Base-by-base conservation (phyloP, 495 filamentous ascomycete species). In the Penicillium coffeae region DNA sequence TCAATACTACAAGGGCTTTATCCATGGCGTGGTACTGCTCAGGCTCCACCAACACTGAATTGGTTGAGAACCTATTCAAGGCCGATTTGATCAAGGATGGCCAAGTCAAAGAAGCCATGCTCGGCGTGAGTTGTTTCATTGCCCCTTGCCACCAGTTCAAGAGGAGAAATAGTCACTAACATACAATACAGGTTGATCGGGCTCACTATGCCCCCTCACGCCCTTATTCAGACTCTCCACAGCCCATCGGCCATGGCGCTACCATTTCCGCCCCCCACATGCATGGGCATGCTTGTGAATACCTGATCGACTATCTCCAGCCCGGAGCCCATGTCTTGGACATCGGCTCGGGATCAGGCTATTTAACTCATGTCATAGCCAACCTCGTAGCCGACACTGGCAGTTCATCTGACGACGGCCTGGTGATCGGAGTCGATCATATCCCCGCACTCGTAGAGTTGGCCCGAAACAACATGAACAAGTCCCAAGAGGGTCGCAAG, bases 201-300 rank as follows among this genome's bases (percentile, higher is more conserved):
- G 90, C 83, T 2, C 82, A 96, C 68, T 98, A 91, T 74, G 69
- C 73, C 21, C 77, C 76, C 3, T 78, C 83, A 15, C 78, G 80
- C 38, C 80, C 93, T 1, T 98, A 97, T 72, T 80, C 88, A 43
- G 93, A 98, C 76, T 88, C 84, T 19, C 93, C 93, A 8, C 92
- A 97, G 66, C 60, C 80, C 47, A 97, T 98, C 69, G 92, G 94
- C 43, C 81, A 88, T 65, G 55, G 64, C 13, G 93, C 93, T 43
- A 98, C 94, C 43, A 98, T 98, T 56, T 91, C 86, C 21, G 93
- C 93, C 16, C 93, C 93, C 14, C 93, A 98, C 76, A 98, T 98
- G 89, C 93, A 98, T 71, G 92, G 88, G 61, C 76, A 83, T 27
- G 86, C 86, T 27, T 76, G 79, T 42, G 84, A 89, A 65, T 75